phyloP scores from a whole-genome alignment of 2,329 filamentous ascomycete species.

The Westerdykella sp. region DNA sequence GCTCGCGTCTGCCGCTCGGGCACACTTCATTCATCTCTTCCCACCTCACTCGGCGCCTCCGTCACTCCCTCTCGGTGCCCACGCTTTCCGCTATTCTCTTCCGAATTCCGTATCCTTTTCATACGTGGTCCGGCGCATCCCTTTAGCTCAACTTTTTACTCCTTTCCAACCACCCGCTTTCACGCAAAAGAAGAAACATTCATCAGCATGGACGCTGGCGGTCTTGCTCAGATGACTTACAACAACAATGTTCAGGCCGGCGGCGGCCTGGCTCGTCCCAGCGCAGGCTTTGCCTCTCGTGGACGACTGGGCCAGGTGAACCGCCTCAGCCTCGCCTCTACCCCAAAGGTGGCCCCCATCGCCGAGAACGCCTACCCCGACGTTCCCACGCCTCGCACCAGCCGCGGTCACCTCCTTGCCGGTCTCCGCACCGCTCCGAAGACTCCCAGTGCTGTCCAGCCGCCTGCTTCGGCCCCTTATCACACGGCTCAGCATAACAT shows the following conservation, averaged over 20 bases:
- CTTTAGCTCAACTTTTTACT: constrained; percentile 28
- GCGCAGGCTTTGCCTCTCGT: constrained; percentile 77
- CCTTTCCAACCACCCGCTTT: constrained; percentile 10
- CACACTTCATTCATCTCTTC: constrained; percentile 7
- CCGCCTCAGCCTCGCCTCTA: constrained; percentile 72
- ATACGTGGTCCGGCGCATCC: constrained; percentile 18
- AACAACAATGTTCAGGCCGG: constrained; percentile 58
- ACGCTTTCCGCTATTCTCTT: constrained; percentile 16
- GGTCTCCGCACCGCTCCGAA: constrained; percentile 91
- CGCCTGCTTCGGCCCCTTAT: constrained; percentile 57
- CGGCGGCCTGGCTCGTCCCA: constrained; percentile 65
- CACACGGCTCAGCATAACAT: constrained; percentile 49
- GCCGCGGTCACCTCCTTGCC: constrained; percentile 87
- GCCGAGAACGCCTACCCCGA: constrained; percentile 58
- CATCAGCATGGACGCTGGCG: constrained; percentile 82
- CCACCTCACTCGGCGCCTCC: constrained; percentile 8
- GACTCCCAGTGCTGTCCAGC: constrained; percentile 61
- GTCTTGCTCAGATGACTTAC: constrained; percentile 99
- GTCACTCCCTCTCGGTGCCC: constrained; percentile 11
- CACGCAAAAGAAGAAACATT: constrained; percentile 14
- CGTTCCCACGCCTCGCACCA: constrained; percentile 79
- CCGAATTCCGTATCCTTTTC: constrained; percentile 28
- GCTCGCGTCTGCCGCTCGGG: constrained; percentile 16
- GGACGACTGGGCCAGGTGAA: constrained; percentile 82
- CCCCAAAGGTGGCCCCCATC: constrained; percentile 60